Evolutionary conservation across 192 early-diverging fungal genomes (phyloP).

Genomic region (Lobosporangium transversale): DNA sequence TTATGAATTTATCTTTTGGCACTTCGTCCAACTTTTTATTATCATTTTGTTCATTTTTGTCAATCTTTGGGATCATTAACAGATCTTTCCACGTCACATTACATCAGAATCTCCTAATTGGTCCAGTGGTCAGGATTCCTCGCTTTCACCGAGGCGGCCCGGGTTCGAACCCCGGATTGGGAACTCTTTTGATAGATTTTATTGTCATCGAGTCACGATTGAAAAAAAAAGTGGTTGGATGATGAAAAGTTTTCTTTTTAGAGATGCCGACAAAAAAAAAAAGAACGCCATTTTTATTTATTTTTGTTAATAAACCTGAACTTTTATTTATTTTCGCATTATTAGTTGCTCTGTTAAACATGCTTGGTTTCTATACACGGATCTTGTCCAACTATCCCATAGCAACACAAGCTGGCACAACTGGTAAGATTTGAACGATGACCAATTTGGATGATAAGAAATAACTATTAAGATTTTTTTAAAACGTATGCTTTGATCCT

Average conservation of each 20-base stretch:
- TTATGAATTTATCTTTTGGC: no score
- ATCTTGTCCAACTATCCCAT: constrained; percentile 25
- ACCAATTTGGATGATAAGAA: not conserved
- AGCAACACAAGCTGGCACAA: constrained; percentile 26
- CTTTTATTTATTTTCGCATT: not conserved
- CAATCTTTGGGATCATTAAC: no score
- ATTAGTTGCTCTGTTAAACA: not conserved
- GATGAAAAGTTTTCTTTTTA: not conserved
- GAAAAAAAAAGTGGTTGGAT: no score
- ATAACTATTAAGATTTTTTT: not conserved
- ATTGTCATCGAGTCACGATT: not conserved
- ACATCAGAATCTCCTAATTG: constrained; percentile 63
- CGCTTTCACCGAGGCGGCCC: constrained; percentile 87
- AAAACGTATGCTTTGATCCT: not conserved
- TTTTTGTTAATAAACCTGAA: not conserved
- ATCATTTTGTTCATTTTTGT: no score
- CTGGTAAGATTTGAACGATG: constrained; percentile 25
- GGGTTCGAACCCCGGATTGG: constrained; percentile 88
- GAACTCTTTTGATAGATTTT: constrained; percentile 57
- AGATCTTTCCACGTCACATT: not conserved
- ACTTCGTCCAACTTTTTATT: no score
- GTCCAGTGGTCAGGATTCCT: constrained; percentile 86
- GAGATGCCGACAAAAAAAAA: not conserved
- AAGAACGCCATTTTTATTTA: not conserved
- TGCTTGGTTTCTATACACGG: constrained; percentile 38